Evolutionary conservation across 495 filamentous ascomycete genomes (phyloP).

Genomic region (Penicillium desertorum): DNA sequence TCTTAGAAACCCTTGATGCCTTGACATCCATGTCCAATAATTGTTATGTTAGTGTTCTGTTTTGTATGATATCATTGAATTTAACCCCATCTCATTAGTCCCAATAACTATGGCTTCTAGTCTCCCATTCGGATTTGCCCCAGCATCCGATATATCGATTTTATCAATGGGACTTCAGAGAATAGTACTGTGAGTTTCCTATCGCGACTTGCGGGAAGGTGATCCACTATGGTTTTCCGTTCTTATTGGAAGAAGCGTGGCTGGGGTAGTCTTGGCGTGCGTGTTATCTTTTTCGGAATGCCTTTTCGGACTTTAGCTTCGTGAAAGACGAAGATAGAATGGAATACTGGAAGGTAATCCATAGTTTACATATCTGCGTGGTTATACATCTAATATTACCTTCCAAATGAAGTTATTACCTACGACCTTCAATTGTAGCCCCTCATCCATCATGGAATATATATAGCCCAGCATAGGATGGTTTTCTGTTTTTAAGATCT

Average conservation of each 20-base stretch:
- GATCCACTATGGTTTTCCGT: neutral
- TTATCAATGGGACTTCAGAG: too few species aligned
- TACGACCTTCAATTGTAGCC: too few species aligned
- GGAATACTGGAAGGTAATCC: neutral
- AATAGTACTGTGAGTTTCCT: too few species aligned
- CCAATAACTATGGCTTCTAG: too few species aligned
- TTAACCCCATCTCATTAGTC: too few species aligned
- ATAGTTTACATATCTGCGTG: neutral
- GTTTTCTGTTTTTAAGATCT: neutral
- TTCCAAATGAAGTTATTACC: neutral
- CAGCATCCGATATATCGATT: too few species aligned
- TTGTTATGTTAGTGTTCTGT: too few species aligned
- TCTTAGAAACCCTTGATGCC: too few species aligned
- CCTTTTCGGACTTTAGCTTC: neutral
- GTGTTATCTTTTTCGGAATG: neutral
- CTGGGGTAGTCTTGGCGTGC: neutral
- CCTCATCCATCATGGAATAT: too few species aligned
- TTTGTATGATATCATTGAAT: too few species aligned
- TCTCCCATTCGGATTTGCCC: too few species aligned
- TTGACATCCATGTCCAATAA: too few species aligned
- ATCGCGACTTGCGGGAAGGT: neutral
- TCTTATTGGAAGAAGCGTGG: neutral
- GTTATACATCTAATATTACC: neutral
- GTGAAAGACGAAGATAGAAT: neutral
- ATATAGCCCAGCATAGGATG: neutral